Base-by-base conservation (phyloP, 1,139 yeast species). In the Pichia inconspicua region DNA sequence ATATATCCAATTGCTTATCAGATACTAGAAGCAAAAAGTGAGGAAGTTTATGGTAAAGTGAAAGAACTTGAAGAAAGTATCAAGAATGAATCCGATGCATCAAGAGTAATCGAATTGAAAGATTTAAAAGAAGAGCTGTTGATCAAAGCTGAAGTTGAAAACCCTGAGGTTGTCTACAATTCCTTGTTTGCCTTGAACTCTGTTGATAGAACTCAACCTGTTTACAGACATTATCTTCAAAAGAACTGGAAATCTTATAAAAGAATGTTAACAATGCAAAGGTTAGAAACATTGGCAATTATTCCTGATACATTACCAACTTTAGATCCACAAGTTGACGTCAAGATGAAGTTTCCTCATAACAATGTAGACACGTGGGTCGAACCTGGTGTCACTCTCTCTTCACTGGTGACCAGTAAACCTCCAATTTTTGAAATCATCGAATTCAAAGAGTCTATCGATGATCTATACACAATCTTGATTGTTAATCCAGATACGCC, bases 271-370 rank as follows among this genome's bases (percentile, higher is more conserved):
- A 70, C 81, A 48, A 84, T 87, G 87, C 97, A 92, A 70, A 80
- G 97, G 69, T 68, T 94, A 51, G 98, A 92, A 68, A 82, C 86
- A 51, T 70, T 89, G 56, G 77, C 77, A 46, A 88, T 88, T 45
- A 85, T 94, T 54, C 98, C 98, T 30, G 98, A 92, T 64, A 89
- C 97, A 2, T 65, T 92, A 63, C 94, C 97, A 25, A 88, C 97
- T 0, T 68, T 92, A 50, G 81, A 76, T n/a, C 97, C 98, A 19
- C 69, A 74, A 54, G 94, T 80, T 15, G 87, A 85, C 46, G 88
- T 92, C 10, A 72, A 77, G 47, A 65, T 94, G 44, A 82, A 79
- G 66, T 92, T 92, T 64, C 82, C 84, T 41, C 86, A 85, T 54
- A 80, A 80, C 45, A 73, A 75, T 48, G 70, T 77, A 22, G 75